Conservation (phyloP, 768 basidiomycete genomes). For the Collybia sp. region DNA sequence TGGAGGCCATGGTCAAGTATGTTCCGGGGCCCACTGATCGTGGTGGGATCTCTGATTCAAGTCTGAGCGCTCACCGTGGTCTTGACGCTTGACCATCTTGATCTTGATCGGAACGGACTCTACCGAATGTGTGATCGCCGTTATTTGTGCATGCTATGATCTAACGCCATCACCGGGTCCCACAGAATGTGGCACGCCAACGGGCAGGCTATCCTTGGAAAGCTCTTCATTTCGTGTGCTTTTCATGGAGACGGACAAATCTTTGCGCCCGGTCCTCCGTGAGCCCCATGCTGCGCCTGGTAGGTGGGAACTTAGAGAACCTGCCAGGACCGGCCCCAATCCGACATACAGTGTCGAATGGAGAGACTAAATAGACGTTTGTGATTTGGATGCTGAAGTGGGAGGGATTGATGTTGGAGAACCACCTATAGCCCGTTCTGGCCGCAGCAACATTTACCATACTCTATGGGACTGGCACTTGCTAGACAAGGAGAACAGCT, state of each 20-base stretch:
- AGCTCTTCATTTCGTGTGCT: constrained; percentile 36
- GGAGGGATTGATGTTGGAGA: constrained; percentile 75
- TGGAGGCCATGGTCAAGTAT: constrained; percentile 5
- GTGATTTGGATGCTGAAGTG: constrained; percentile 69
- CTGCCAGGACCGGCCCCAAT: constrained; percentile 77
- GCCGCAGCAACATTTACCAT: constrained; percentile 44
- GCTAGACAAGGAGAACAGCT: constrained; percentile 64
- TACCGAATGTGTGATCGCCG: too few relatives aligned
- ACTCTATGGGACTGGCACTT: constrained; percentile 54
- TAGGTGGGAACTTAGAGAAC: constrained; percentile 19
- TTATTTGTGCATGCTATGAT: too few relatives aligned
- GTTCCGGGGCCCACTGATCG: neutral
- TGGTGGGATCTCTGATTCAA: too few relatives aligned
- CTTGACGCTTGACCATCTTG: too few relatives aligned
- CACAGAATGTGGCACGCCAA: too few relatives aligned
- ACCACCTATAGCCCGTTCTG: constrained; percentile 43
- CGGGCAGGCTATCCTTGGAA: too few relatives aligned
- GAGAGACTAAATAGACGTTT: constrained; percentile 71
- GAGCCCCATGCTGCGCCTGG: constrained; percentile 62
- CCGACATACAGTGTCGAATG: constrained; percentile 73
- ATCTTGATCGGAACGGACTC: too few relatives aligned
- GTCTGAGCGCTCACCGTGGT: too few relatives aligned
- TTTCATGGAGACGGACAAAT: constrained; percentile 86
- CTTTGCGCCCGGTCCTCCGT: constrained; percentile 72
- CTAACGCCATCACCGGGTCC: too few relatives aligned